These are phyloP conservation scores for Geotrichum cucujoidarum DNA, from an alignment of 1,139 yeast genomes.

Conservation along the genomic window DNA sequence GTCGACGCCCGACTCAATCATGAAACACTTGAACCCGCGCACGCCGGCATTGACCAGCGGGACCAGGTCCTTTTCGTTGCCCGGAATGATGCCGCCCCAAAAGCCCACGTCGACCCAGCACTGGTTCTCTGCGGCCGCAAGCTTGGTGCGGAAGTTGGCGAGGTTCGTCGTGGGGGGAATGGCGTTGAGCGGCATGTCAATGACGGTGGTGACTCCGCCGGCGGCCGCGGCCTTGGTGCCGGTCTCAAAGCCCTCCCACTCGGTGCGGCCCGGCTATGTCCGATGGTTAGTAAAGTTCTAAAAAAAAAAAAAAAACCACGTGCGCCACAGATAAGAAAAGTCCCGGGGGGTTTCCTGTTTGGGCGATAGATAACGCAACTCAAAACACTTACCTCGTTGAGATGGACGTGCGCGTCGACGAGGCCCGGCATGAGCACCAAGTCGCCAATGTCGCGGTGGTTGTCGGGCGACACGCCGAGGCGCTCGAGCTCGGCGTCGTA, in stretches of 20 bases:
- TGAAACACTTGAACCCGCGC: constrained; percentile 85
- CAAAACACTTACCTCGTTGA: constrained; percentile 51
- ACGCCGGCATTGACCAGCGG: constrained; percentile 83
- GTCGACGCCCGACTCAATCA: constrained; percentile 89
- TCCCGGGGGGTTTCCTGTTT: too few relatives aligned
- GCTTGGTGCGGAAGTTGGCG: constrained; percentile 64
- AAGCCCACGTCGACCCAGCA: constrained; percentile 93
- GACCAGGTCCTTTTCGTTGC: constrained; percentile 55
- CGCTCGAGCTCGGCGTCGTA: constrained; percentile 10
- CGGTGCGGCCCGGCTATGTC: constrained; percentile 74
- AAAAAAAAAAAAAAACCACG: background rate
- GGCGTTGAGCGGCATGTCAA: constrained; percentile 95
- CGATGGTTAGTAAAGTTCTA: background rate
- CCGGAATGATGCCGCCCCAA: constrained; percentile 93
- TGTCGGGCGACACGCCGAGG: constrained; percentile 12
- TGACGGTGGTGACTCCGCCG: constrained; percentile 93
- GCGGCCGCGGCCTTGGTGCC: constrained; percentile 91
- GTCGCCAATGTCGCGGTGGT: constrained; percentile 43
- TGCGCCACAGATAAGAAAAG: too few relatives aligned
- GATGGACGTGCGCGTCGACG: constrained; percentile 89
- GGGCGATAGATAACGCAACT: too few relatives aligned
- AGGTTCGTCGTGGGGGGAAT: constrained; percentile 91
- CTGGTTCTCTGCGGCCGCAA: constrained; percentile 72
- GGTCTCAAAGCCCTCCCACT: constrained; percentile 93
- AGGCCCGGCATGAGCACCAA: constrained; percentile 76